Base-by-base conservation (phyloP, 805 yeast genomes). In the Pichia cabralensis region DNA sequence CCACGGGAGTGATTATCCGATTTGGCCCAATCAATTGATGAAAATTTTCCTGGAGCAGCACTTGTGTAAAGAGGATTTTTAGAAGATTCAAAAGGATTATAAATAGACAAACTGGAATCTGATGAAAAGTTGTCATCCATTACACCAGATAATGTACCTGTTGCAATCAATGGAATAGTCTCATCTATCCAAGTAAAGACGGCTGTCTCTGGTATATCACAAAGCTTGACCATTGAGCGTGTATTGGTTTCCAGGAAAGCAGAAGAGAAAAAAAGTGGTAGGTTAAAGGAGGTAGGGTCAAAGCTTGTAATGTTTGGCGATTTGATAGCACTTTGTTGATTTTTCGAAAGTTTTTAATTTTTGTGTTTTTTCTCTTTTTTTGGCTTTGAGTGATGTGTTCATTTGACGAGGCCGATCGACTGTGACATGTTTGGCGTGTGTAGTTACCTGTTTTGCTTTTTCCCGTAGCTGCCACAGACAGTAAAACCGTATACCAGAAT, bases 111-210 rank as follows among this genome's bases (percentile, higher is more conserved):
- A n/a, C 70, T 59, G 2, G 96, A 76, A 20, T 76, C 68, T 15
- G 92, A 75, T 26, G 88, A 76, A 58, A 88, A 88, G 53, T 80
- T 76, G 28, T 81, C 82, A 54, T 85, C 96, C 48, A 92, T 80
- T 11, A 96, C 94, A 7, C 97, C 97, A 0, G 97, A 88, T n/a
- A 84, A 81, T 1, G 96, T 81, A 16, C 96, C 98, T 2, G 95
- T 74, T 16, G 86, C 96, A 45, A 92, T 55, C 35, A 73, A 59
- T 13, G 96, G 96, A 41, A 76, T 60, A 27, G 66, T 56, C 46
- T 74, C 82, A 44, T 77, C 73, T 30, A 95, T 83, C 96, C 97
- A 89, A 28, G 97, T 94, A 62, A 92, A 85, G n/a, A 95, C 78
- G 34, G 96, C 88, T 11, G 96, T 83, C 47, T 85, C 71, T 42